Evolutionary conservation across 2,329 filamentous ascomycete genomes (phyloP).

Genomic region (Meredithiella fracta): DNA sequence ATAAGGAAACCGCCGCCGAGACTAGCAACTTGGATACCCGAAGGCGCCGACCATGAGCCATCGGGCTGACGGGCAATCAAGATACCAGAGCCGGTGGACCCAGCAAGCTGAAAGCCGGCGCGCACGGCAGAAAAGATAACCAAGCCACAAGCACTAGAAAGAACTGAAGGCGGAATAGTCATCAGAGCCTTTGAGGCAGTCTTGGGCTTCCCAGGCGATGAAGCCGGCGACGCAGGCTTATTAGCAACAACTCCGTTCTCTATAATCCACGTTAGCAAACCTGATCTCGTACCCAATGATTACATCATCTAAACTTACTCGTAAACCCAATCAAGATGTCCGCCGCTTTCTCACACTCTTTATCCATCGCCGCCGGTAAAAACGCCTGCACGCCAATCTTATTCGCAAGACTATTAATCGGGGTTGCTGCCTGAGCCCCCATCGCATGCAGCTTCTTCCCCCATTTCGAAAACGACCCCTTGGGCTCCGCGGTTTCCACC

Average conservation of each 20-base stretch:
- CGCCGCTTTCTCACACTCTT: constrained; percentile 82
- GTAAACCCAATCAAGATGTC: constrained; percentile 73
- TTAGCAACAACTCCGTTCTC: constrained; percentile 31
- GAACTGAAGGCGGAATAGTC: constrained; percentile 41
- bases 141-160: constrained; percentile 48
- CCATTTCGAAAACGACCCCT: constrained; percentile 10
- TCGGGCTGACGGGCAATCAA: constrained; percentile 45
- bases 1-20: constrained; percentile 65
- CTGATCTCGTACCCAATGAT: background rate
- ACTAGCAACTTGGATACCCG: constrained; percentile 67
- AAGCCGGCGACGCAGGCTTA: constrained; percentile 20
- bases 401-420: constrained; percentile 68
- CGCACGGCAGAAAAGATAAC: constrained; percentile 59
- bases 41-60: constrained; percentile 63
- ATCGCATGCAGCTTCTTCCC: constrained; percentile 14
- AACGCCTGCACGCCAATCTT: constrained; percentile 73
- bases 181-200: constrained; percentile 28
- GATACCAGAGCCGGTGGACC: constrained; percentile 50
- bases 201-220: background rate
- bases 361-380: constrained; percentile 70
- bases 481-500: background rate
- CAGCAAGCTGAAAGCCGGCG: constrained; percentile 47
- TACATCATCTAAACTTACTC: constrained; percentile 35
- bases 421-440: constrained; percentile 21
- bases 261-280: constrained; percentile 18